These are phyloP conservation scores for Mrakia hoshinonis DNA, from an alignment of 768 basidiomycete species.

Conservation along the genomic window DNA sequence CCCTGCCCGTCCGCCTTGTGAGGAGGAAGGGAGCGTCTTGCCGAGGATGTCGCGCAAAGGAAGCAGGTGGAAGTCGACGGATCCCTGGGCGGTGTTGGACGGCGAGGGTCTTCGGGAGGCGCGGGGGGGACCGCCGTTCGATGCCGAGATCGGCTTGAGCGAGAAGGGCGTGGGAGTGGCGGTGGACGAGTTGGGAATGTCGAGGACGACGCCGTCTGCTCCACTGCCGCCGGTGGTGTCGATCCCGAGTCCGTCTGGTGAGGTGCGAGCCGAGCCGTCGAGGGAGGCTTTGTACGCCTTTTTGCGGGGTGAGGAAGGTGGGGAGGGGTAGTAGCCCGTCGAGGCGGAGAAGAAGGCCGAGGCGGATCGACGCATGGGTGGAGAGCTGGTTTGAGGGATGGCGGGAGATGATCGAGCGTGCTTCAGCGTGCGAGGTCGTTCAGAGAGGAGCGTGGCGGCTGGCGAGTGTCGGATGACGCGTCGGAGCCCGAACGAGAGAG, in stretches of 20 bases:
- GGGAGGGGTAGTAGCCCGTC: neutral
- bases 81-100: neutral
- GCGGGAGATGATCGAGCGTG: constrained; percentile 21
- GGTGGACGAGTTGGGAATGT: neutral
- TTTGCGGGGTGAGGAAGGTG: constrained; percentile 16
- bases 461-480: neutral
- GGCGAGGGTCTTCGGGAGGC: constrained; percentile 2
- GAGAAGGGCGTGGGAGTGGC: neutral
- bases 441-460: neutral
- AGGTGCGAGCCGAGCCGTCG: neutral
- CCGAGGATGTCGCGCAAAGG: constrained; percentile 23
- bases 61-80: constrained; percentile 26
- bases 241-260: neutral
- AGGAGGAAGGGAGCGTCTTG: neutral
- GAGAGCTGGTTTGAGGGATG: neutral
- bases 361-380: neutral
- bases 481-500: neutral
- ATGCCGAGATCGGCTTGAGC: neutral
- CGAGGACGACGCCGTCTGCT: neutral
- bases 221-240: too few species aligned
- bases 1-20: neutral
- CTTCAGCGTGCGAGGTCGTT: constrained; percentile 3
- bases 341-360: neutral
- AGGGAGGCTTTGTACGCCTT: neutral
- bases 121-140: constrained; percentile 1